phyloP scores from a whole-genome alignment of 768 basidiomycete species.

The Mycena olivaceomarginata region DNA sequence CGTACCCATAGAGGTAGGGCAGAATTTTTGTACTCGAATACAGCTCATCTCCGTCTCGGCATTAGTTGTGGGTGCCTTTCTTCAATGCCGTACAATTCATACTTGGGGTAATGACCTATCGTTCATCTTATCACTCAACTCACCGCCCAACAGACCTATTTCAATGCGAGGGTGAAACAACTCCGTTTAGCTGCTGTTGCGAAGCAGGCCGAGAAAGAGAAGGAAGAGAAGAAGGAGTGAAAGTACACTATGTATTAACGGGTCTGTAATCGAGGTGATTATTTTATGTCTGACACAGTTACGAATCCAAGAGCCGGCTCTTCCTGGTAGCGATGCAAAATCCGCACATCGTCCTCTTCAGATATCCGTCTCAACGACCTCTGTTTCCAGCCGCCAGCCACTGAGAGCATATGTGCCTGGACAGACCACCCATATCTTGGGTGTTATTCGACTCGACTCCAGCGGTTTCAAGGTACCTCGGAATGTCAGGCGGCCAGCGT shows the following conservation, averaged over 20 bases:
- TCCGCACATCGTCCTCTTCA: conserved; percentile 39
- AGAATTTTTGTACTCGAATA: not conserved
- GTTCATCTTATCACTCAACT: not conserved
- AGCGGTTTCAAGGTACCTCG: conserved; percentile 75
- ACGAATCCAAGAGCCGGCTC: conserved; percentile 47
- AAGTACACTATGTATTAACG: conserved; percentile 21
- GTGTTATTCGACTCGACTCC: conserved; percentile 62
- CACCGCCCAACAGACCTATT: conserved; percentile 68
- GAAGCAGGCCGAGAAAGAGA: conserved; percentile 52
- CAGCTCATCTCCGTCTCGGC: not conserved
- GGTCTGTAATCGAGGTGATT: not conserved
- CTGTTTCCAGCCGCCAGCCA: conserved; percentile 82
- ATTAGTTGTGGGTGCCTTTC: conserved; percentile 90
- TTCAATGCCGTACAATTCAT: conserved; percentile 88
- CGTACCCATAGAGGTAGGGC: conserved; percentile 82
- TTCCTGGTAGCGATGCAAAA: conserved; percentile 60
- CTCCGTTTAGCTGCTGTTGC: not conserved
- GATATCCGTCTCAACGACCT: conserved; percentile 67
- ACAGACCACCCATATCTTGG: conserved; percentile 75
- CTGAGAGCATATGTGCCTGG: conserved; percentile 81
- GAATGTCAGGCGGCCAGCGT: conserved; percentile 81
- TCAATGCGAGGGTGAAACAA: conserved; percentile 76
- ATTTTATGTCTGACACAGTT: conserved; percentile 31
- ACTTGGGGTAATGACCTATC: conserved; percentile 75
- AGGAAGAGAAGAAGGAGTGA: conserved; percentile 37